Conservation (phyloP, 148 eudicot species). For the Chenopodium formosanum region DNA sequence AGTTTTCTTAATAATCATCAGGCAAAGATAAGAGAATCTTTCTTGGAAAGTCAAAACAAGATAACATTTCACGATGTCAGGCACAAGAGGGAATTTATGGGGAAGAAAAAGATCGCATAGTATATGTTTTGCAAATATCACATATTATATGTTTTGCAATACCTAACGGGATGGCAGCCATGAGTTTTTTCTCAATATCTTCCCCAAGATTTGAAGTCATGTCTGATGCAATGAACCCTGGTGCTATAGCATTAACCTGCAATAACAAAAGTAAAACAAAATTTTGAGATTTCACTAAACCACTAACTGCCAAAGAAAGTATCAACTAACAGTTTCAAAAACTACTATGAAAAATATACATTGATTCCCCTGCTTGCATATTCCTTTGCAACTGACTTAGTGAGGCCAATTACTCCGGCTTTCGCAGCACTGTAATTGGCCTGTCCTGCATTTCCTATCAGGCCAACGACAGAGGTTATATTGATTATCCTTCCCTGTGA, state of each 20-base stretch:
- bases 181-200: conserved; percentile 73
- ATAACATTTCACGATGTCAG: not conserved
- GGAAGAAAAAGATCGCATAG: not conserved
- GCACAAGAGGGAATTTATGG: not conserved
- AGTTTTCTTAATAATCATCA: not conserved
- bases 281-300: not conserved
- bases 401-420: conserved; percentile 97
- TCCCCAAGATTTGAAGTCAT: conserved; percentile 87
- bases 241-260: conserved; percentile 96
- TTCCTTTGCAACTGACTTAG: conserved; percentile 91
- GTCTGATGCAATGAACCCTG: conserved; percentile 96
- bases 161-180: conserved; percentile 83
- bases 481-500: conserved; percentile 88
- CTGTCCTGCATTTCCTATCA: conserved; percentile 91
- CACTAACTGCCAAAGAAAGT: not conserved
- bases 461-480: conserved; percentile 89
- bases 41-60: not conserved
- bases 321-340: not conserved
- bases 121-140: no score
- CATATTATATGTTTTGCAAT: conserved; percentile 9
- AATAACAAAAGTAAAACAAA: not conserved
- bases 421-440: conserved; percentile 99
- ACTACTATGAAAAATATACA: conserved; percentile 41
- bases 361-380: conserved; percentile 88
- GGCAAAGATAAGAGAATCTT: not conserved